Evolutionary conservation across 2,329 filamentous ascomycete genomes (phyloP), one percentile per base, ranked within the genome.

Genomic region (Basipetospora chlamydospora): DNA sequence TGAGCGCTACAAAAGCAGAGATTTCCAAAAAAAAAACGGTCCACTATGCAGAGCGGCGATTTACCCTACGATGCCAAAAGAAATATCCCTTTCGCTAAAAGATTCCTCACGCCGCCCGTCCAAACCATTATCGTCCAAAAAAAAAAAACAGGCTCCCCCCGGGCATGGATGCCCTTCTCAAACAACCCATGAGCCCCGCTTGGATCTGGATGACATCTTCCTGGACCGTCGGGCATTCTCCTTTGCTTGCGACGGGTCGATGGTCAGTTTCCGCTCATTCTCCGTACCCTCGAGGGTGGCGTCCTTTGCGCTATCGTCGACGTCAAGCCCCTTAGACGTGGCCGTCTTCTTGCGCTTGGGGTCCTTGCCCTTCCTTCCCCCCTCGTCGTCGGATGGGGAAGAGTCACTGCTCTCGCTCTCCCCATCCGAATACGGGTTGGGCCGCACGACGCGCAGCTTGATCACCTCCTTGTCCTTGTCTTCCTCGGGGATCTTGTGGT

Each of bases 291-390:
- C 47, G 20, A 61, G 48, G 4, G 58, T 62, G 12, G 61, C 61
- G 52, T 65, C 61, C 44, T 57, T 61, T 16, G 59, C 56, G 25
- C 56, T 60, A 46, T 65, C 62, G 38, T 66, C 62, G 10, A 65
- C 58, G 41, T 65, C 61, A 21, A 63, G 40, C 4, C 51, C 56
- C 39, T 49, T 51, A 17, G 48, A 51, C 35, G 46, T 52, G 3
- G 49, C 43, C 3, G 37, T 40, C 18, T 22, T 15, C 35, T 25
- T 22, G 17, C 23, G 29, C 35, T 29, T 37, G 8, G 2, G 39
- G 36, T 20, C n/a, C 26, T 37, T 37, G 3, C 44, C 40, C 3
- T 50, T 46, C 28, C 21, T 30, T 28, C 48, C 46, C 3, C 44
- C 39, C 3, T 50, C 46, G 31, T 45, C 38, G 37, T 52, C 40